Evolutionary conservation across 176 grass and related monocot species (phyloP), one percentile per base, ranked within the genome.

Genomic region (Eragrostis nindensis): DNA sequence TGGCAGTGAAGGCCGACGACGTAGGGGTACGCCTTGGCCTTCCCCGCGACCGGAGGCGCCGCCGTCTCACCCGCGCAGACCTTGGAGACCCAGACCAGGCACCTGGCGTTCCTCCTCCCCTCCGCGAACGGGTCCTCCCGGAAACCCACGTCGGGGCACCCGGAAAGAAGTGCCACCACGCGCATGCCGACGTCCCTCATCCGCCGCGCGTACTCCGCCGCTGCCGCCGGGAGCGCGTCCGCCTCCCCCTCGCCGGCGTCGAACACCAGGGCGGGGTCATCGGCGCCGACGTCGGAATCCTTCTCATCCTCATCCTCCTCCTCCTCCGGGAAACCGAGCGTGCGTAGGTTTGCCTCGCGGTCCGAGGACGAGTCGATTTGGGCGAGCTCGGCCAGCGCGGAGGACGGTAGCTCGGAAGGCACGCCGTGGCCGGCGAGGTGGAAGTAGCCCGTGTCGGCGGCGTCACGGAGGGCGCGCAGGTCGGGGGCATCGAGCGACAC

Each of bases 371-470:
- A 74, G 63, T 81, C 80, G 15, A 87, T 30, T 0, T 24, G 64
- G 11, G 81, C 75, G 32, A 84, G 63, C 18, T 92, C 86, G 17
- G 66, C 56, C 30, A 94, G 83, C n/a, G 78, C 92, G 46, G 82
- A 75, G 8, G 81, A 85, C 53, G 73, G 88, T 5, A 89, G 77
- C 10, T 85, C 50, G 42, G 69, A 60, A 13, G 85, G 83, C 74
- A 92, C 53, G 39, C 79, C 88, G 48, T 92, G 92, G 38, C 83
- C 80, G 36, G 48, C 38, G 73, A 98, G 66, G 76, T 98, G 95
- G 88, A 98, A 98, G 83, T 91, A 91, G 41, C 95, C 92, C 73
- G 67, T 61, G 40, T 71, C 87, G 61, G 83, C 80, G 36, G 87
- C 86, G 74, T 71, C 80, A 73, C 77, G 80, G 43, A 91, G 65